Base-by-base conservation (phyloP, 2,329 filamentous ascomycete species). In the Sporothrix inflata region DNA sequence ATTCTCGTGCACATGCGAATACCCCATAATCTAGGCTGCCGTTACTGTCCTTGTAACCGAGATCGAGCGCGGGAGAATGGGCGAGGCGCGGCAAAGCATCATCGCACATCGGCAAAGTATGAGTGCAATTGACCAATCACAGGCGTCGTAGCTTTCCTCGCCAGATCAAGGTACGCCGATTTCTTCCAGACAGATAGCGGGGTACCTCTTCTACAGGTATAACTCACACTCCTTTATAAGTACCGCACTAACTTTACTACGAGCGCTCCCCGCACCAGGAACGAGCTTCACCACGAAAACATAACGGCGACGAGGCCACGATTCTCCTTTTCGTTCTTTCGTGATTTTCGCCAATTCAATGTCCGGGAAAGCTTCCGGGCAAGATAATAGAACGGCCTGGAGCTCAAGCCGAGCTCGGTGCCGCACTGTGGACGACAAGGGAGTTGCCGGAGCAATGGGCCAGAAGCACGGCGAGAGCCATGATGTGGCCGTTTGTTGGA, bases 91-190 rank as follows among this genome's bases (percentile, higher is more conserved):
- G 66, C 27, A 70, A 69, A 34, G 45, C 53, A 42, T 27, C 30
- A n/a, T 34, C n/a, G 12, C 47, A 45, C 70, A 45, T 72, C 65
- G 65, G 65, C 65, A 69, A 69, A 9, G 34, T 4, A 42, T 4
- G 19, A 70, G 24, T 19, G 47, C 71, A 21, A 72, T 72, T 72
- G 67, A 49, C 71, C 71, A 72, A 72, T 72, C 57, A 70, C 14
- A 55, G 49, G 8, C n/a, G 1, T 4, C n/a, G 2, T 21, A 53
- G 30, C 19, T 14, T 24, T 51, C 8, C 42, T 12, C 21, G 16
- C 11, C 49, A 45, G 67, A 55, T 40, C 27, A 2, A 16, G 34
- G 21, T 11, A 30, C 34, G 47, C 71, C 66, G 71, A 66, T 11
- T 70, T 72, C 67, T 72, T 70, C 67, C 67, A 19, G 57, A 4